These are phyloP conservation scores for Polytrichum commune DNA, from an alignment of 225 moss, liverwort and hornwort species.

Conservation along the genomic window DNA sequence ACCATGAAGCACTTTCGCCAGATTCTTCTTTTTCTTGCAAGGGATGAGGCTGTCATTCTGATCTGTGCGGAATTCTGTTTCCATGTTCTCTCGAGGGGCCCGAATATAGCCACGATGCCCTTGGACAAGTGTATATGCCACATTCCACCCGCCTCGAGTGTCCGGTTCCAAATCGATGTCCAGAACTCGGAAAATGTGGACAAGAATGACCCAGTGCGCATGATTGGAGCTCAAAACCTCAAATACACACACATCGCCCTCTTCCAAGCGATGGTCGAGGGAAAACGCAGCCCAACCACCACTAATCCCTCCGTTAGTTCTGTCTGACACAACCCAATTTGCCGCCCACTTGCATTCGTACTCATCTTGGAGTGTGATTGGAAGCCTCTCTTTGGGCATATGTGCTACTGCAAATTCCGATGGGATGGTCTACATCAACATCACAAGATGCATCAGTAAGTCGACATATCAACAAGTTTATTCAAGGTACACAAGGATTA, in stretches of 20 bases:
- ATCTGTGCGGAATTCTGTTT: not conserved
- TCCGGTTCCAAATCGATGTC: constrained; percentile 9
- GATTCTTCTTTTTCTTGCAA: not conserved
- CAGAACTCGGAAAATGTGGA: constrained; percentile 36
- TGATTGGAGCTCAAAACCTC: constrained; percentile 19
- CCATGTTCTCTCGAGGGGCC: not conserved
- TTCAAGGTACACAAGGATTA: too few species aligned
- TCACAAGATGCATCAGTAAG: not conserved
- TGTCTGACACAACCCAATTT: constrained; percentile 6
- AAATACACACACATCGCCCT: constrained; percentile 37
- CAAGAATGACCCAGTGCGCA: constrained; percentile 8
- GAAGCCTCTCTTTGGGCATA: constrained; percentile 6
- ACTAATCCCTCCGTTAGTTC: constrained; percentile 8
- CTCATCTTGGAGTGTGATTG: constrained; percentile 17
- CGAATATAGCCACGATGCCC: not conserved
- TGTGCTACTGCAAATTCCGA: constrained; percentile 16
- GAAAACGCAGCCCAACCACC: constrained; percentile 35
- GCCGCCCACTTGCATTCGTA: constrained; percentile 19
- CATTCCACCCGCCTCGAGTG: constrained; percentile 24
- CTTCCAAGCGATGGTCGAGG: constrained; percentile 38
- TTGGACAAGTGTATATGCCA: constrained; percentile 12
- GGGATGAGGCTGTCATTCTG: not conserved
- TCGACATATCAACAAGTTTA: too few species aligned
- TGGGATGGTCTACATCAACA: constrained; percentile 20
- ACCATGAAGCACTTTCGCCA: constrained; percentile 13